Percentiles rank a stretch among this genome's conserved stretches.
Evolutionary conservation across 805 yeast genomes (phyloP).

Genomic region (Wickerhamomyces subpelliculosus): DNA sequence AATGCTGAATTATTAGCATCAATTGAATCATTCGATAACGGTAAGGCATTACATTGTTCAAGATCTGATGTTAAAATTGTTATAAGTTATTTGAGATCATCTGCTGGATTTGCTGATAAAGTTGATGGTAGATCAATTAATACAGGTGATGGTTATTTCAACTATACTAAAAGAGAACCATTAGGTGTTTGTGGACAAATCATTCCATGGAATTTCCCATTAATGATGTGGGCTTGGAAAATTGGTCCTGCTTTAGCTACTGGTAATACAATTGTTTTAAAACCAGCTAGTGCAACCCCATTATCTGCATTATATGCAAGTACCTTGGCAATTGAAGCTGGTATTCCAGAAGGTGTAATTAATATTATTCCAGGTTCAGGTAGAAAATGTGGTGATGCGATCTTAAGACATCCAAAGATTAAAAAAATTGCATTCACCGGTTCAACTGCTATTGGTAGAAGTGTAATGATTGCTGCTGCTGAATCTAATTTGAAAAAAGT

Average conservation of each 20-base stretch:
- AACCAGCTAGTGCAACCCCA: slow-evolving; percentile 63
- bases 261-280: slow-evolving; percentile 57
- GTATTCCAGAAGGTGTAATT: slow-evolving; percentile 58
- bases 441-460: slow-evolving; percentile 57
- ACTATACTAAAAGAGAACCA: slow-evolving; percentile 56
- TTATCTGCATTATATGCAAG: slow-evolving; percentile 55
- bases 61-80: slow-evolving; percentile 42
- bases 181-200: slow-evolving; percentile 66
- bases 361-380: slow-evolving; percentile 61
- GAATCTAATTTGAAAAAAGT: slow-evolving; percentile 58
- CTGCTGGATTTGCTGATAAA: slow-evolving; percentile 51
- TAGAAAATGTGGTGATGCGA: slow-evolving; percentile 50
- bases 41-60: slow-evolving; percentile 42
- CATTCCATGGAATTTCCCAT: slow-evolving; percentile 70
- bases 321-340: slow-evolving; percentile 47
- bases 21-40: slow-evolving; percentile 48
- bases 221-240: slow-evolving; percentile 64
- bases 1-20: slow-evolving; percentile 41
- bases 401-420: slow-evolving; percentile 49
- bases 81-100: slow-evolving; percentile 40
- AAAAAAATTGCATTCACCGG: slow-evolving; percentile 66
- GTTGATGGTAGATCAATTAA: slow-evolving; percentile 40
- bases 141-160: slow-evolving; percentile 44
- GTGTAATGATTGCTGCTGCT: slow-evolving; percentile 54
- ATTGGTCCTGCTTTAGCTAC: slow-evolving; percentile 63